Conservation (phyloP, 2,329 filamentous ascomycete genomes). For the Colletotrichum tropicale region DNA sequence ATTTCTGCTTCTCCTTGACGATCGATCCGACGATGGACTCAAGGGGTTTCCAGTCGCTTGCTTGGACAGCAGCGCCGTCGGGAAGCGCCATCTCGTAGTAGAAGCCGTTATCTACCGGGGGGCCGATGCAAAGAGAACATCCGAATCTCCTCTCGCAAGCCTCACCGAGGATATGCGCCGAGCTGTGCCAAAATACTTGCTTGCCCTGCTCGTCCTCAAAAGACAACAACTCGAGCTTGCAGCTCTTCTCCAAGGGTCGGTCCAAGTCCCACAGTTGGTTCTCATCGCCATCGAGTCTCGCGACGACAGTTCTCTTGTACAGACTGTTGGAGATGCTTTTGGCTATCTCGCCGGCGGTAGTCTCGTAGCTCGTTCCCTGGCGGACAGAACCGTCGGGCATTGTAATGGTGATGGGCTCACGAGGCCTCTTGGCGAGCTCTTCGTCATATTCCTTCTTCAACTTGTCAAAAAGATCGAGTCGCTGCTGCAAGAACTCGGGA, state of each 20-base stretch:
- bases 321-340: conserved; percentile 84
- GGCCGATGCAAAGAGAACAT: conserved; percentile 91
- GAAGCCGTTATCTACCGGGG: conserved; percentile 89
- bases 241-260: conserved; percentile 85
- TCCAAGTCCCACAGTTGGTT: conserved; percentile 89
- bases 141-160: conserved; percentile 89
- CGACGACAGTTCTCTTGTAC: conserved; percentile 85
- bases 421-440: conserved; percentile 73
- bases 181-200: conserved; percentile 97
- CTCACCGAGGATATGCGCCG: conserved; percentile 90
- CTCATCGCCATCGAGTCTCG: conserved; percentile 75
- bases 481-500: conserved; percentile 81
- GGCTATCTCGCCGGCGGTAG: conserved; percentile 80
- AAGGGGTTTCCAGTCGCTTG: conserved; percentile 82
- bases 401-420: conserved; percentile 75
- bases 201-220: conserved; percentile 82
- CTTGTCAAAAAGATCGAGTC: conserved; percentile 86
- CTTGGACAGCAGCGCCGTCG: conserved; percentile 71
- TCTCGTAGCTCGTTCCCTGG: conserved; percentile 86
- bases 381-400: conserved; percentile 74
- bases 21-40: conserved; percentile 82
- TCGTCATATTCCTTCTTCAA: conserved; percentile 85
- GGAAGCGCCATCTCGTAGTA: conserved; percentile 80
- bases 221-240: conserved; percentile 81
- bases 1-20: conserved; percentile 96